These are phyloP conservation scores for Tulasnella sp. DNA, from an alignment of 768 basidiomycete species.

Conservation along the genomic window DNA sequence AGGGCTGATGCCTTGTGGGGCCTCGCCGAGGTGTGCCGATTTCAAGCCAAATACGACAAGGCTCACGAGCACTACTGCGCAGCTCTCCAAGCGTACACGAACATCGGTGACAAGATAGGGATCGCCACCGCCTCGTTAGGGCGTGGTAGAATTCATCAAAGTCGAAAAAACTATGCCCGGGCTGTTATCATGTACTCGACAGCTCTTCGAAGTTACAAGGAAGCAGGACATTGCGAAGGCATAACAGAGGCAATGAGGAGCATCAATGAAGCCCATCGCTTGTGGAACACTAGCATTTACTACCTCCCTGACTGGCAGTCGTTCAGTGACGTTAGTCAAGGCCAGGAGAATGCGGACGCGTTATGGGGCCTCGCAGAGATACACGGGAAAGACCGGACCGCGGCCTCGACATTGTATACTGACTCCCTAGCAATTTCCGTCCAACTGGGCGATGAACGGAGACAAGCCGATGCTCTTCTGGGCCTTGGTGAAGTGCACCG, in stretches of 20 bases:
- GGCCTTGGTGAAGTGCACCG: no score
- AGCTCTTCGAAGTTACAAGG: not conserved
- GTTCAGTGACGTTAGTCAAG: no score
- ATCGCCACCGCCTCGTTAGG: not conserved
- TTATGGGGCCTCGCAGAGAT: no score
- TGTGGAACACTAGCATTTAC: no score
- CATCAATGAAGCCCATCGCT: not conserved
- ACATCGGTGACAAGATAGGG: not conserved
- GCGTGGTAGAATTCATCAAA: not conserved
- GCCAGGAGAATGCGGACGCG: no score
- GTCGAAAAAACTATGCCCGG: not conserved
- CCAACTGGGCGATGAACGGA: no score
- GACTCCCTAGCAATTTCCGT: no score
- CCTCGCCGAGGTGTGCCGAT: not conserved
- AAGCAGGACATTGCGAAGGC: not conserved
- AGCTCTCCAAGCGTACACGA: not conserved
- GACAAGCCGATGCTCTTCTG: no score
- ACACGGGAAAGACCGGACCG: no score
- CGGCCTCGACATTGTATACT: no score
- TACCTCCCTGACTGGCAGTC: no score
- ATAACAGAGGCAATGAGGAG: not conserved
- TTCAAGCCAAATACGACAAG: not conserved
- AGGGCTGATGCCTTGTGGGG: not conserved
- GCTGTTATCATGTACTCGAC: not conserved
- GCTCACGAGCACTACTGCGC: not conserved